Base-by-base conservation (phyloP, 2,329 filamentous ascomycete species). In the Hypoxylon sp. region DNA sequence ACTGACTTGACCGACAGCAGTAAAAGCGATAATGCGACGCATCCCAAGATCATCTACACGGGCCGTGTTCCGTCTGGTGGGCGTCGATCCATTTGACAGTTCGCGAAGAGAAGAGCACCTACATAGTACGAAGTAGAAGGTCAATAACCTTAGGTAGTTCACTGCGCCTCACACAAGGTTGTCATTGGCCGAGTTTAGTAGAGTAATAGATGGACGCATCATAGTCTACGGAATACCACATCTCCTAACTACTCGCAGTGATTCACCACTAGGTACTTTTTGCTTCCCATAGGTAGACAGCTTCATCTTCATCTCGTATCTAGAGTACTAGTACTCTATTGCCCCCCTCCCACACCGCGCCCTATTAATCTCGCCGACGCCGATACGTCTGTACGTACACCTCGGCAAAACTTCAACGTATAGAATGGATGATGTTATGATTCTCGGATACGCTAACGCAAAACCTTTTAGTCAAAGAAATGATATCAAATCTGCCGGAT, bases 41-140 rank as follows among this genome's bases (percentile, higher is more conserved):
- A 54, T 37, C 32, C 49, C 26, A 37, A 48, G 43, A 28, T 10
- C 49, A 54, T 50, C 19, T 44, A 46, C 30, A 54, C 53, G 44
- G 62, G 54, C 62, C 58, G 62, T 44, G 11, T 60, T 63, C 60
- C 54, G 59, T 34, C 49, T 49, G 30, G 50, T 60, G 30, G 20
- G 44, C 8, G 43, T 10, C 20, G 43, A 46, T 22, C 43, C 19
- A 22, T 26, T 20, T 46, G 20, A 46, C 7, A 46, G 43, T 13
- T 46, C 43, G 15, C 43, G n/a, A 46, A 46, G 43, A 46, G 24
- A 44, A 22, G 20, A 7, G 20, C 41, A 26, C 41, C 19, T 44
- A 17, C n/a, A 43, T 6, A n/a, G 4, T 39, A 13, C 6, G 13
- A 13, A 39, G 6, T n/a, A 4, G 24, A 26, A 20, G n/a, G 19